A percentile compares a stretch with the other conserved stretches of the same genome.
Conservation (phyloP, 139 green algal genomes). For the Closterium sp. region DNA sequence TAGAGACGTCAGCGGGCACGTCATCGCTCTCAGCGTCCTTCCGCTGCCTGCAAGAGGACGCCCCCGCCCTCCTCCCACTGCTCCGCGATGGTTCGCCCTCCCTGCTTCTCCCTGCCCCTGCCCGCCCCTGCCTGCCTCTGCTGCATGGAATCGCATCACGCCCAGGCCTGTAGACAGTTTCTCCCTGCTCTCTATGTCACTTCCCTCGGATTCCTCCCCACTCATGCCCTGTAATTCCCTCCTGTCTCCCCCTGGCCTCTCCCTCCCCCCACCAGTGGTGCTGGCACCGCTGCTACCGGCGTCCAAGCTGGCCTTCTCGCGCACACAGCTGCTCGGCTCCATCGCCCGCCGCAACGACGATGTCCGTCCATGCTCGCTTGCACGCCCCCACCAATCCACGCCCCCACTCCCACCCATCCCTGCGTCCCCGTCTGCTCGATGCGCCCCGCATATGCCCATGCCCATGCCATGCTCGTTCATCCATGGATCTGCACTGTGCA, state of each 20-base stretch:
- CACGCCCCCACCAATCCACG: too few species aligned
- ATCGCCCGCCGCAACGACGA: constrained; percentile 45
- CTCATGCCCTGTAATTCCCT: not conserved
- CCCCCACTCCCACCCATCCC: too few species aligned
- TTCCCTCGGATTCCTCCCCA: too few species aligned
- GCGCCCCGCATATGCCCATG: too few species aligned
- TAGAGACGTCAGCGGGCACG: constrained; percentile 21
- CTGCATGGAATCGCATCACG: too few species aligned
- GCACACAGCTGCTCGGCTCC: constrained; percentile 9
- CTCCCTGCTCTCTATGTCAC: too few species aligned
- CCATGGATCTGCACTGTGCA: too few species aligned
- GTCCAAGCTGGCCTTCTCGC: constrained; percentile 28
- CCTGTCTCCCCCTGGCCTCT: not conserved
- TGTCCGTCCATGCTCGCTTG: not conserved
- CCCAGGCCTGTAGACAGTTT: too few species aligned
- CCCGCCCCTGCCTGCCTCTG: too few species aligned
- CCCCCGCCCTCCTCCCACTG: constrained; percentile 27
- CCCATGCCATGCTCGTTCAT: too few species aligned
- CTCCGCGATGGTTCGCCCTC: constrained; percentile 44
- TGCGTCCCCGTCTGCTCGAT: too few species aligned
- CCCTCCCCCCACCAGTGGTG: constrained; percentile 13
- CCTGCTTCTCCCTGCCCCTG: too few species aligned
- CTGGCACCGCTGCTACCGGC: constrained; percentile 12
- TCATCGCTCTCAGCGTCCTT: constrained; percentile 29
- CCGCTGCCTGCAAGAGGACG: constrained; percentile 40